Percentiles rank a stretch among this genome's conserved stretches.
These are phyloP conservation scores for Carex kokanica DNA, from an alignment of 176 grass and related monocot genomes.

Conservation along the genomic window DNA sequence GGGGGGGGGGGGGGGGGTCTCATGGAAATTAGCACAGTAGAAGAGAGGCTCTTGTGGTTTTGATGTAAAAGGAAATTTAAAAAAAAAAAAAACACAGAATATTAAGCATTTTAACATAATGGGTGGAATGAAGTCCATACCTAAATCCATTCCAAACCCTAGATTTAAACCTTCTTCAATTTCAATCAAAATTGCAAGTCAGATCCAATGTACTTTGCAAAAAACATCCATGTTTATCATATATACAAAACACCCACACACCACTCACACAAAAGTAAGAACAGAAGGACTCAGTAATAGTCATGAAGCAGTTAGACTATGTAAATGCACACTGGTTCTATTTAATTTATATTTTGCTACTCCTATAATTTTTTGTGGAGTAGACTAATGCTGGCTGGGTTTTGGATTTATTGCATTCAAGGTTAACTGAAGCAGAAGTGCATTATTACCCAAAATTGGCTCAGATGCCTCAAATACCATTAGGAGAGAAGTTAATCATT, in stretches of 20 bases:
- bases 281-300: background rate
- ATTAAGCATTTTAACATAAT: background rate
- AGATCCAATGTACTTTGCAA: background rate
- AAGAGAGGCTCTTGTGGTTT: background rate
- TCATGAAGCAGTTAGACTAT: background rate
- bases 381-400: background rate
- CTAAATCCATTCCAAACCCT: background rate
- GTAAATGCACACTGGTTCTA: background rate
- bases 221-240: background rate
- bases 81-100: background rate
- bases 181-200: background rate
- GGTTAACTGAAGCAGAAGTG: background rate
- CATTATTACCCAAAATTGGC: background rate
- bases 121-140: background rate
- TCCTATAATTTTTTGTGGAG: background rate
- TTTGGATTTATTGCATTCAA: slow-evolving; percentile 1
- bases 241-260: background rate
- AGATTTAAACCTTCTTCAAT: background rate
- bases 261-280: background rate
- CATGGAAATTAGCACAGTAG: background rate
- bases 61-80: background rate
- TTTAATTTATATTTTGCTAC: background rate
- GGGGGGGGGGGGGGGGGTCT: too few relatives aligned
- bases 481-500: background rate
- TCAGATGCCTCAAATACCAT: background rate